Evolutionary conservation across 331 rosid genomes (phyloP), one percentile per base, ranked within the genome.

Genomic region (Malus hybrid): DNA sequence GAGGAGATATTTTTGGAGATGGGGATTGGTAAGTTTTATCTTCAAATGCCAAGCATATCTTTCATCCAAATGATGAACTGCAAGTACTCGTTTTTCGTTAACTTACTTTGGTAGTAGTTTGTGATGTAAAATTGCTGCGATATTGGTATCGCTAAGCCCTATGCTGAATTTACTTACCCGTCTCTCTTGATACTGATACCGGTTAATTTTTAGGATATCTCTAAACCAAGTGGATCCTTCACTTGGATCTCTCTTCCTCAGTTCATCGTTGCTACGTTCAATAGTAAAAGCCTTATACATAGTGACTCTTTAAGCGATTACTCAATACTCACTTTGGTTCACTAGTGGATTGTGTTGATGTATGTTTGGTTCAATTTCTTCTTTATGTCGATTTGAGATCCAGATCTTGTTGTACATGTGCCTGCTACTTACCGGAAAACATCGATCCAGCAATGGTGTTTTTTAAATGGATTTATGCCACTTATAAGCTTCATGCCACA

Each of bases 1-100:
- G 93, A 91, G 80, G 98, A 91, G 89, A 88, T 91, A 69, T 76
- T 93, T 82, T 39, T 80, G 67, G 96, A 93, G 80, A 89, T 91
- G 93, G 97, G 91, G 50, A 78, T 93, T 78, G 96, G 97, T 93
- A 81, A 59, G 87, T 71, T 39, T 39, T 31, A 69, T 64, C 52
- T 73, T 76, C 14, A 70, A 52, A 69, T 12, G 39, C 33, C 54
- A 32, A 12, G 22, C 31, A 14, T 54, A 19, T n/a, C 16, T 34
- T 32, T 16, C 10, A 20, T 4, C 57, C 4, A 14, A 65, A 55
- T 65, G 31, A 46, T 65, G 10, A 50, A 50, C 56, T 12, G 19
- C 57, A 18, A 18, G 57, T 52, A 52, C 19, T 4, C 4, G 4
- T 52, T 10, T 10, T 74, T 22, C 24, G 22, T 27, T 46, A 6